Evolutionary conservation across 2,329 filamentous ascomycete genomes (phyloP), one percentile per base, ranked within the genome.

Genomic region (Hypomyces perniciosus): DNA sequence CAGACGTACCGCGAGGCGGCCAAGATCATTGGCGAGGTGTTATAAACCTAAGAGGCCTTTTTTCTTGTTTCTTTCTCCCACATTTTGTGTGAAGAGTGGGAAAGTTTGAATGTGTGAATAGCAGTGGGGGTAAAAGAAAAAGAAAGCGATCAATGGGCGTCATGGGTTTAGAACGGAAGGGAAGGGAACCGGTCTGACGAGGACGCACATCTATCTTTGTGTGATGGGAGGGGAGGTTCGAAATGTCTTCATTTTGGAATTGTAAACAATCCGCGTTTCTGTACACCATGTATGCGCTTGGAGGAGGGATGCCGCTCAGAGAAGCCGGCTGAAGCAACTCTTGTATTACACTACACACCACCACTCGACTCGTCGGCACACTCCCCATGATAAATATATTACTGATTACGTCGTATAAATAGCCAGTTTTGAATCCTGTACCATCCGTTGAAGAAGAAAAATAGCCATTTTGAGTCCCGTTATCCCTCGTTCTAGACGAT

Each of bases 1-100:
- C 84, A 87, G 67, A 99, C 93, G 20, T 99, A 99, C 74, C 90
- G 90, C 64, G 93, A 99, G 74, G 93, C 93, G 20, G 90, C 92
- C 56, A 96, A 95, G 79, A 99, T 99, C 67, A 92, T 99, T 56
- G 90, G 93, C 54, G 93, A 99, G 72, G 93, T 99, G 54, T 74
- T 95, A 73, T 91, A 85, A 69, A 57, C 29, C 44, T 50, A n/a
- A n/a, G n/a, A n/a, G n/a, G n/a, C n/a, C n/a, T n/a, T n/a, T n/a
- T n/a, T n/a, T n/a, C n/a, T n/a, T n/a, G n/a, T n/a, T n/a, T n/a
- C n/a, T n/a, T n/a, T n/a, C n/a, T n/a, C n/a, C n/a, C n/a, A n/a
- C n/a, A n/a, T n/a, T n/a, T n/a, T n/a, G n/a, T n/a, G n/a, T n/a
- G n/a, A n/a, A n/a, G 31, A 41, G 29, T 4, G 12, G 43, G 50